Percentiles rank a stretch among this genome's conserved stretches.
These are phyloP conservation scores for Pycnococcus provasolii DNA, from an alignment of 139 green algal species.

Conservation along the genomic window DNA sequence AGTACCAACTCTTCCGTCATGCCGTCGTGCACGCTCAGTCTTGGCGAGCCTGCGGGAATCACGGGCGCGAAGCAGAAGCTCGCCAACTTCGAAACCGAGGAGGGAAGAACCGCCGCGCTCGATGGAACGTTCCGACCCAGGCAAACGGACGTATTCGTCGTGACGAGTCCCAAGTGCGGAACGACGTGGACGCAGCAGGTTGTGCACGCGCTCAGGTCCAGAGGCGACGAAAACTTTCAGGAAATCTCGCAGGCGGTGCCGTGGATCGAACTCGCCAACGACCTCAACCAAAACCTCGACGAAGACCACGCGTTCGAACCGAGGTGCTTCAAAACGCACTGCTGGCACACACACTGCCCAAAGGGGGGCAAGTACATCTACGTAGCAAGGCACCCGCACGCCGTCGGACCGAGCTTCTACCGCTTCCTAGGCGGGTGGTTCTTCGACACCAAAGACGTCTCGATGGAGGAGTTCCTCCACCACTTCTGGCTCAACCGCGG, in stretches of 20 bases:
- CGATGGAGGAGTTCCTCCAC: slow-evolving; percentile 3
- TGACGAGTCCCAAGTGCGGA: slow-evolving; percentile 23
- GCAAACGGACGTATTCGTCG: slow-evolving; percentile 14
- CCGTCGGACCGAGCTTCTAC: slow-evolving; percentile 9
- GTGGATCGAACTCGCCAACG: slow-evolving; percentile 15
- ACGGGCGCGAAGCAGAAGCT: background rate
- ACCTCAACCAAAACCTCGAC: slow-evolving; percentile 9
- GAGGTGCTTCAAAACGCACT: background rate
- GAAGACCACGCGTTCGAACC: background rate
- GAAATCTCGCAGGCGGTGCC: slow-evolving; percentile 29
- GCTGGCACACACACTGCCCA: background rate
- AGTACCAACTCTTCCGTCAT: too few species aligned
- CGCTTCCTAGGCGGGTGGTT: slow-evolving; percentile 18
- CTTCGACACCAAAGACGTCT: slow-evolving; percentile 1
- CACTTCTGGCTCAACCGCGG: slow-evolving; percentile 9
- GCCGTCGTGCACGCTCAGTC: too few species aligned
- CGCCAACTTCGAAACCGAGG: background rate
- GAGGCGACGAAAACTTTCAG: slow-evolving; percentile 4
- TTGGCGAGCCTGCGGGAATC: too few species aligned
- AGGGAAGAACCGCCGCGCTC: background rate
- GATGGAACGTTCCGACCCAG: background rate
- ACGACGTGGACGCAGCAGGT: slow-evolving; percentile 26
- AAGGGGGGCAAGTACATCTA: slow-evolving; percentile 4
- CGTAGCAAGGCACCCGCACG: slow-evolving; percentile 3
- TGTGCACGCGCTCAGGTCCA: slow-evolving; percentile 12